These are phyloP conservation scores for Sporothrix sp. DNA, from an alignment of 2,329 filamentous ascomycete genomes.

Conservation along the genomic window DNA sequence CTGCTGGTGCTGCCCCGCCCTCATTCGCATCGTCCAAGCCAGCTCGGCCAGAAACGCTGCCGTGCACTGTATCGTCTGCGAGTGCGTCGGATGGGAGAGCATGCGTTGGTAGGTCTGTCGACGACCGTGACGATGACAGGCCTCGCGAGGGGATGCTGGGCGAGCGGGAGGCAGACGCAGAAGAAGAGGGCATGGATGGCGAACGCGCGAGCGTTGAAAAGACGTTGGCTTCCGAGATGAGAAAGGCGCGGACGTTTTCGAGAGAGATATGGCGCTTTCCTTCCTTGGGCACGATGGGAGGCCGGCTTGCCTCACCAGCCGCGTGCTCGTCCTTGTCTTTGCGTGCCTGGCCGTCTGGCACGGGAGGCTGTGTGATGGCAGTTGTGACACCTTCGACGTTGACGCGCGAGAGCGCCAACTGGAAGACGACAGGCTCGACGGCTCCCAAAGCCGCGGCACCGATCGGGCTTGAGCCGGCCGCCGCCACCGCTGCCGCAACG, in stretches of 20 bases:
- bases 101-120: conserved; percentile 3
- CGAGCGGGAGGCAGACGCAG: conserved; percentile 41
- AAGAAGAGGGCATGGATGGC: conserved; percentile 43
- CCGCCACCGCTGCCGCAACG: background rate
- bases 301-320: conserved; percentile 5
- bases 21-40: background rate
- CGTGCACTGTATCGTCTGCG: background rate
- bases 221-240: conserved; percentile 58
- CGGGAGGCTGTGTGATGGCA: background rate
- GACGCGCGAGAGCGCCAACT: conserved; percentile 54
- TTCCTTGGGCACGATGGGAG: conserved; percentile 40
- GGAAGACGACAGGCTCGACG: conserved; percentile 50
- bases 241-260: conserved; percentile 51
- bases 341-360: conserved; percentile 14
- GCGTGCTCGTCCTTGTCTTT: background rate
- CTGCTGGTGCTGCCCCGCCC: conserved; percentile 14
- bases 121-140: conserved; percentile 20
- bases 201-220: conserved; percentile 52
- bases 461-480: background rate
- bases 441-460: conserved; percentile 23
- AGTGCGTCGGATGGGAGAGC: background rate
- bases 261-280: conserved; percentile 57
- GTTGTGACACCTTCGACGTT: conserved; percentile 57
- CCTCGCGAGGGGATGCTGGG: conserved; percentile 15
- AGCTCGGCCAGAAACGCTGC: background rate